These are phyloP conservation scores for Ilex aquifolium DNA, from an alignment of 257 asterid species.

Conservation along the genomic window DNA sequence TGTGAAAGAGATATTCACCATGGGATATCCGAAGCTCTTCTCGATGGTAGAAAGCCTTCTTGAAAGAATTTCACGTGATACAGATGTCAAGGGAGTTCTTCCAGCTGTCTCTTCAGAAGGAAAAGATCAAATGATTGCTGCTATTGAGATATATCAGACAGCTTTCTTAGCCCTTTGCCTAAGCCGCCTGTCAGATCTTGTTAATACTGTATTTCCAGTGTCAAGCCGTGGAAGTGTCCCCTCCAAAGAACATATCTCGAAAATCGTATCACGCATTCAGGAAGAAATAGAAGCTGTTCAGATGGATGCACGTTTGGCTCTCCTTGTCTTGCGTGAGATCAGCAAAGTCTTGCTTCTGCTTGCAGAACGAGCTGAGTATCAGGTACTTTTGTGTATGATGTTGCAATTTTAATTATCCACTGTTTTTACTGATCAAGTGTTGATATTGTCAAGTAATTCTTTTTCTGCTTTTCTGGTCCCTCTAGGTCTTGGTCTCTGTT, in stretches of 20 bases:
- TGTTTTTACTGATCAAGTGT: no score
- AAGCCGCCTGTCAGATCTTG: constrained; percentile 75
- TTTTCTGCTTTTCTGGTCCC: no score
- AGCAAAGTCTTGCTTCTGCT: constrained; percentile 74
- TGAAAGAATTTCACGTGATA: constrained; percentile 95
- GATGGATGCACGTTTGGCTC: constrained; percentile 77
- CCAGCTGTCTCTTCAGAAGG: constrained; percentile 85
- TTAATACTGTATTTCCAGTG: constrained; percentile 77
- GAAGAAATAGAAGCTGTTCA: constrained; percentile 97
- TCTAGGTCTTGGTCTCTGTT: no score
- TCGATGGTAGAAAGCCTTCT: constrained; percentile 76
- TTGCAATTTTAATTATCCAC: no score
- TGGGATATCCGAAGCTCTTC: constrained; percentile 89
- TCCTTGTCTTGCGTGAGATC: constrained; percentile 80
- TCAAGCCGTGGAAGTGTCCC: constrained; percentile 89
- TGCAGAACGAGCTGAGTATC: constrained; percentile 85
- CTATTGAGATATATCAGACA: constrained; percentile 71
- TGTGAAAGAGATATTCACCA: constrained; percentile 84
- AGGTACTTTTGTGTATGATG: constrained; percentile 28
- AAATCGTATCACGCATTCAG: constrained; percentile 68
- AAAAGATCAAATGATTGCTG: constrained; percentile 72
- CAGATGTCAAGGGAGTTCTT: constrained; percentile 96
- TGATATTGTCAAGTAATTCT: no score
- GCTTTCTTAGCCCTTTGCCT: constrained; percentile 75
- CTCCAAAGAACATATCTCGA: constrained; percentile 70